Evolutionary conservation across 306 rosid species (phyloP), one percentile per base, ranked within the genome.

Genomic region (Clitoria ternatea): DNA sequence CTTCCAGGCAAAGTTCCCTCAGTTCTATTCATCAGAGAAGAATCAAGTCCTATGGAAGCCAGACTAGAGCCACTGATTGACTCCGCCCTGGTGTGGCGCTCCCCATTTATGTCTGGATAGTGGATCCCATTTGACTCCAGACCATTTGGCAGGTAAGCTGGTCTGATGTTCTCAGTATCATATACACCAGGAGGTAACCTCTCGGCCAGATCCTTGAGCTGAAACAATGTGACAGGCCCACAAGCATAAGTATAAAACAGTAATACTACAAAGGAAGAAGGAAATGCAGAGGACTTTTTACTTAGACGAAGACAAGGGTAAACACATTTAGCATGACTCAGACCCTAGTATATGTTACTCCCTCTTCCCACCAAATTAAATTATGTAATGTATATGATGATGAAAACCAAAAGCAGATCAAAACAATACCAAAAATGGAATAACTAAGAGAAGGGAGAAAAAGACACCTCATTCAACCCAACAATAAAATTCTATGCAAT

Each of bases 201-300:
- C 90, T 91, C 96, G 4, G 97, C 97, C 78, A 94, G 76, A 83
- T 89, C 96, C 84, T 91, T 94, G 63, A 94, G 89, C 97, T 94
- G 92, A 61, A 84, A 84, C 50, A 44, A 70, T 49, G 80, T 9
- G 36, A 47, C 56, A 32, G 39, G 43, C 20, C n/a, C 40, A 71
- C 81, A 27, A 78, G 65, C 44, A 22, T 8, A 17, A 37, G 35
- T 18, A 8, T 14, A 39, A 50, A 48, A 79, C 18, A 39, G 43
- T 22, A 54, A 73, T 39, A 7, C 40, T 22, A 14, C 2, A 42
- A 42, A 23, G 49, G 77, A 79, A 53, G 33, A 57, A 49, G 18
- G 17, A 11, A 9, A 48, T 57, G 22, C 1, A 9, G 23, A 23
- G 23, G 3, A 61, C 2, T 4, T 49, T 50, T 32, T 12, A 36